A percentile compares a stretch with the other conserved stretches of the same genome.
phyloP scores from a whole-genome alignment of 2,329 filamentous ascomycete species.

The Colletotrichum cuscutae region DNA sequence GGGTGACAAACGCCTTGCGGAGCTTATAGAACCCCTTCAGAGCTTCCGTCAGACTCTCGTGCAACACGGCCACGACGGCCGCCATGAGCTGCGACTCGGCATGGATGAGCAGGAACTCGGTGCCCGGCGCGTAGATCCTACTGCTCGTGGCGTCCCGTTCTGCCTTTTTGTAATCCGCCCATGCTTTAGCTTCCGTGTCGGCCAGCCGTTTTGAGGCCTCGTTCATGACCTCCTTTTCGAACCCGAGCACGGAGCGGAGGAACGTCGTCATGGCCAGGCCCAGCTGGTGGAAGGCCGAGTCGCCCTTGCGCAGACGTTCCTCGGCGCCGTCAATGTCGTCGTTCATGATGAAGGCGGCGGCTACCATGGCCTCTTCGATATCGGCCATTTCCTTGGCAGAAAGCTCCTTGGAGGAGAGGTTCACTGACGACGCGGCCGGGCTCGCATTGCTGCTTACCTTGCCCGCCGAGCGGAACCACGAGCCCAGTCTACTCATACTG shows the following conservation, averaged over 20 bases:
- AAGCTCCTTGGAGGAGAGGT: slow-evolving; percentile 52
- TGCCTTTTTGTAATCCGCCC: slow-evolving; percentile 79
- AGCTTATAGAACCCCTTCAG: slow-evolving; percentile 94
- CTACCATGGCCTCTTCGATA: slow-evolving; percentile 70
- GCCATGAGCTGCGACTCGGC: slow-evolving; percentile 90
- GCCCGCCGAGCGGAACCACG: slow-evolving; percentile 61
- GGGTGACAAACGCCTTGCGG: slow-evolving; percentile 84
- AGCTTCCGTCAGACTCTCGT: slow-evolving; percentile 91
- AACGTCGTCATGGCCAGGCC: slow-evolving; percentile 86
- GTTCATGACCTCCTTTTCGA: slow-evolving; percentile 91
- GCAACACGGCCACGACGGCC: slow-evolving; percentile 87
- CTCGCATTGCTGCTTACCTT: slow-evolving; percentile 46
- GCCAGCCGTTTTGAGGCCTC: slow-evolving; percentile 79
- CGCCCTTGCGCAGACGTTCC: slow-evolving; percentile 73
- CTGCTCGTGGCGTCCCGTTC: slow-evolving; percentile 51
- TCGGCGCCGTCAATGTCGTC: slow-evolving; percentile 91
- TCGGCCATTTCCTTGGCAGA: slow-evolving; percentile 60
- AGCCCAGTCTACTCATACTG: slow-evolving; percentile 58
- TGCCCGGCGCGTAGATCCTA: slow-evolving; percentile 80
- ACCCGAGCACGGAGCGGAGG: slow-evolving; percentile 85
- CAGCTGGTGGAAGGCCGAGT: slow-evolving; percentile 89
- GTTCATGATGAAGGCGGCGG: slow-evolving; percentile 81
- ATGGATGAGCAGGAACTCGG: slow-evolving; percentile 86
- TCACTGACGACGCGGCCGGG: slow-evolving; percentile 42
- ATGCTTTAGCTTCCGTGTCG: slow-evolving; percentile 80